Evolutionary conservation across 495 filamentous ascomycete species (phyloP).

Genomic region (Hypomontagnella monticulosa): DNA sequence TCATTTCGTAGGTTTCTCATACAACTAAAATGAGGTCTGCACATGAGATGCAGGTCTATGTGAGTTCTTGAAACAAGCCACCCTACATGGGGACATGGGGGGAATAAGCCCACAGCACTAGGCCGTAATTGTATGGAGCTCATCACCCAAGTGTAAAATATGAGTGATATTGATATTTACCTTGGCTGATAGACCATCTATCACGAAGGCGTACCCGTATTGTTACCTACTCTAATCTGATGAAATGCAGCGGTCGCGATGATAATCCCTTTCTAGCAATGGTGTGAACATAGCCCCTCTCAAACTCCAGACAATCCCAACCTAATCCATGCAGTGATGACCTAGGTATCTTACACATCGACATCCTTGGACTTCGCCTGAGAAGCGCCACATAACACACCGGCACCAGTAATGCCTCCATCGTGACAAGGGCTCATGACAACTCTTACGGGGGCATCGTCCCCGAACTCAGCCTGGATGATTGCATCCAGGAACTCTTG

Average conservation of each 20-base stretch:
- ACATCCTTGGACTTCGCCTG: constrained; percentile 40
- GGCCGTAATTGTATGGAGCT: constrained; percentile 3
- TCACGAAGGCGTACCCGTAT: constrained; percentile 16
- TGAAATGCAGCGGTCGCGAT: constrained; percentile 10
- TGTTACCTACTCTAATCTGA: not conserved
- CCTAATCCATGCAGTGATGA: constrained; percentile 21
- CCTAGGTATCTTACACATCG: constrained; percentile 10
- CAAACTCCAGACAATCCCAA: constrained; percentile 27
- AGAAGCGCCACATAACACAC: constrained; percentile 63
- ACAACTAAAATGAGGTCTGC: not conserved
- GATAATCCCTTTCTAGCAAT: constrained; percentile 15
- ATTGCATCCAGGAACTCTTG: constrained; percentile 73
- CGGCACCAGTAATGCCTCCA: constrained; percentile 80
- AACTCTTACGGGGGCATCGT: constrained; percentile 66
- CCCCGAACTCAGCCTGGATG: constrained; percentile 64
- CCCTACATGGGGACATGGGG: not conserved
- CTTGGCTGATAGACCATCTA: not conserved
- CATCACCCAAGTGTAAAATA: constrained; percentile 15
- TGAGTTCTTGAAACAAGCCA: not conserved
- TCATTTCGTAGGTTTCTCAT: no score
- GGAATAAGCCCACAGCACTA: not conserved
- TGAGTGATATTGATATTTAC: not conserved
- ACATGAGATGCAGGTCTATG: not conserved
- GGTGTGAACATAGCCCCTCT: constrained; percentile 28
- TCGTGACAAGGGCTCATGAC: constrained; percentile 75